Evolutionary conservation across 208 protist genomes (phyloP), one percentile per base, ranked within the genome.

Genomic region (Porcisia hertigi): DNA sequence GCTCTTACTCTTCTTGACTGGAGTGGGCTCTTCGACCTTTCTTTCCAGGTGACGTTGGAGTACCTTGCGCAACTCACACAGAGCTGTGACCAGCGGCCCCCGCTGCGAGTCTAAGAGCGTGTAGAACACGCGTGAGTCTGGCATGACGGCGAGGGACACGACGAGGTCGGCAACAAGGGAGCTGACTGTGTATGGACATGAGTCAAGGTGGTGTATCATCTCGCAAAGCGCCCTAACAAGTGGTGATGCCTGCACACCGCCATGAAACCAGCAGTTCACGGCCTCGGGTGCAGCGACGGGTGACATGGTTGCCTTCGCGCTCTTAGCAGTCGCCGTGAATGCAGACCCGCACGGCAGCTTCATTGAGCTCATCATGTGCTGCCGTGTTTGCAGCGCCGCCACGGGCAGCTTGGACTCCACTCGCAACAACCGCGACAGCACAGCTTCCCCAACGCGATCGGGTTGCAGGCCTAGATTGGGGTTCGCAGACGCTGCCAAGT

Each of bases 71-170:
- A 92, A 52, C 52, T 79, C 76, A 14, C 79, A 59, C 47, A 95
- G 75, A 12, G 87, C 70, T 39, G 76, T 69, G 43, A 83, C 72
- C 45, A 95, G 79, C 49, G 82, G 81, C 2, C 91, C 91, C 36
- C 75, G 64, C 62, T 80, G 62, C 41, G 86, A 78, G 63, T 93
- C 87, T 57, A 95, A 69, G 20, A 95, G 76, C 20, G 91, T 93
- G 83, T 89, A 92, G 8, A 93, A 30, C 1, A 91, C 88, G n/a
- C 89, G 88, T 63, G 87, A 54, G 60, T 95, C 91, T 6, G 91
- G 89, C 54, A 92, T 52, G 11, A 92, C 66, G 72, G 83, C 89
- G 36, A 95, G 66, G 34, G 84, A 82, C 5, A 79, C 75, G 47
- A 87, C 57, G n/a, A 91, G 57, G 58, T 87, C 76, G 3, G 88